phyloP scores from a whole-genome alignment of 129 eudicot species.

The Tanacetum coccineum region DNA sequence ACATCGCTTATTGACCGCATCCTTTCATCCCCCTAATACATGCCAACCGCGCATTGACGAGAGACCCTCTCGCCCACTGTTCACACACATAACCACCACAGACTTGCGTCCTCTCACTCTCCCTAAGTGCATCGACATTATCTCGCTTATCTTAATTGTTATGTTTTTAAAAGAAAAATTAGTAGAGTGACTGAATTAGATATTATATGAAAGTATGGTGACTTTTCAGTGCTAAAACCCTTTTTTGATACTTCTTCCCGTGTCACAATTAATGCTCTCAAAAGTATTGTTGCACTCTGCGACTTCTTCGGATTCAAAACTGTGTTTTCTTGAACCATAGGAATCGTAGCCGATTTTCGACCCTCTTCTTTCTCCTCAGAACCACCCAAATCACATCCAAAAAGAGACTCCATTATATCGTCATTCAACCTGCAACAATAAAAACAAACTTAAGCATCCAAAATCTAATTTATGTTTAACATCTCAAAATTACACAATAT shows the following conservation, averaged over 20 bases:
- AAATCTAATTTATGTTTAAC: background rate
- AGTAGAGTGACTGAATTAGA: too few relatives aligned
- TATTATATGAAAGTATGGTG: too few relatives aligned
- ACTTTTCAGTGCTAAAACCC: too few relatives aligned
- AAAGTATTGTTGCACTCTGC: conserved; percentile 80
- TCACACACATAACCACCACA: too few relatives aligned
- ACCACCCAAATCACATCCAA: conserved; percentile 59
- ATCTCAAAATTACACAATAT: background rate
- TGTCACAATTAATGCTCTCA: conserved; percentile 83
- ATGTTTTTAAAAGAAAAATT: too few relatives aligned
- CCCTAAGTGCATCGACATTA: too few relatives aligned
- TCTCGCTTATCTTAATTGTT: too few relatives aligned
- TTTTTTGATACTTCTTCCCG: conserved; percentile 73
- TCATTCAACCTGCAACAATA: conserved; percentile 52
- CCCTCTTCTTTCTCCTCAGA: conserved; percentile 49
- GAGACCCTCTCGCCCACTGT: too few relatives aligned
- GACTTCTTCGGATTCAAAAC: conserved; percentile 95
- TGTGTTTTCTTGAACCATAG: conserved; percentile 59
- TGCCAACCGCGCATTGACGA: too few relatives aligned
- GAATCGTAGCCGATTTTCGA: conserved; percentile 43
- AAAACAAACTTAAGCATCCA: background rate
- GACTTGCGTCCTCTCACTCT: too few relatives aligned
- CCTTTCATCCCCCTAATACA: too few relatives aligned
- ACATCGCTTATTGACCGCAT: too few relatives aligned
- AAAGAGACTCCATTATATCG: conserved; percentile 69